A percentile compares a stretch with the other conserved stretches of the same genome.
These are phyloP conservation scores for Sicyos baderoa DNA, from an alignment of 306 rosid species.

Conservation along the genomic window DNA sequence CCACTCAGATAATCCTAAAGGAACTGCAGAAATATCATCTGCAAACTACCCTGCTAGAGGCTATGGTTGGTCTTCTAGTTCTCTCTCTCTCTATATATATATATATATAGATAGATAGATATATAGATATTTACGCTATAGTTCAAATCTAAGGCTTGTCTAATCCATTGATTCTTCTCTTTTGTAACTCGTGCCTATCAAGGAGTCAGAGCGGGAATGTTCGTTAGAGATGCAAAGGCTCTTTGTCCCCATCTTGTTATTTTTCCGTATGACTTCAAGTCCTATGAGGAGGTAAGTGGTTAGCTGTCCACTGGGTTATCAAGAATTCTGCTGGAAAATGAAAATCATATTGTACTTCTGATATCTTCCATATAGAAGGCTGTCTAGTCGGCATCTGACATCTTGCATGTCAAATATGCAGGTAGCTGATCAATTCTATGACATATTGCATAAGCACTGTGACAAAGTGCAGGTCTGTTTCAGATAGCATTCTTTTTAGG, in stretches of 20 bases:
- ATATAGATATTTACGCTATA: background rate
- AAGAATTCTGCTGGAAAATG: slow-evolving; percentile 15
- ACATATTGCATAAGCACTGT: slow-evolving; percentile 65
- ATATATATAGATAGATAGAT: no score
- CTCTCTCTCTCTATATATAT: background rate
- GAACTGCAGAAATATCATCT: slow-evolving; percentile 94
- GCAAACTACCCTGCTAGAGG: slow-evolving; percentile 93
- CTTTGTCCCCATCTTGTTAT: slow-evolving; percentile 71
- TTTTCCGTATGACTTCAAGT: slow-evolving; percentile 82
- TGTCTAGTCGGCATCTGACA: slow-evolving; percentile 7
- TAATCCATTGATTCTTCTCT: slow-evolving; percentile 17
- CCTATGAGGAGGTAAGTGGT: slow-evolving; percentile 71
- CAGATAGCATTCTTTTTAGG: background rate
- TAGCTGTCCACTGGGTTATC: background rate
- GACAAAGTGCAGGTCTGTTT: slow-evolving; percentile 73
- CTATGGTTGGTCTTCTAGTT: slow-evolving; percentile 50
- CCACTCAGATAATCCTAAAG: slow-evolving; percentile 81
- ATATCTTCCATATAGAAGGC: background rate
- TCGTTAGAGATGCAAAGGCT: slow-evolving; percentile 82
- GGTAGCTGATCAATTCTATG: slow-evolving; percentile 89
- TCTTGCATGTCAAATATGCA: slow-evolving; percentile 36
- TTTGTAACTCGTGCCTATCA: slow-evolving; percentile 10
- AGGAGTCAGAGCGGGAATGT: slow-evolving; percentile 91
- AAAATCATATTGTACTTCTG: background rate
- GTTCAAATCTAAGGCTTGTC: slow-evolving; percentile 3